These are phyloP conservation scores for Vicia villosa DNA, from an alignment of 306 rosid genomes.

Conservation along the genomic window DNA sequence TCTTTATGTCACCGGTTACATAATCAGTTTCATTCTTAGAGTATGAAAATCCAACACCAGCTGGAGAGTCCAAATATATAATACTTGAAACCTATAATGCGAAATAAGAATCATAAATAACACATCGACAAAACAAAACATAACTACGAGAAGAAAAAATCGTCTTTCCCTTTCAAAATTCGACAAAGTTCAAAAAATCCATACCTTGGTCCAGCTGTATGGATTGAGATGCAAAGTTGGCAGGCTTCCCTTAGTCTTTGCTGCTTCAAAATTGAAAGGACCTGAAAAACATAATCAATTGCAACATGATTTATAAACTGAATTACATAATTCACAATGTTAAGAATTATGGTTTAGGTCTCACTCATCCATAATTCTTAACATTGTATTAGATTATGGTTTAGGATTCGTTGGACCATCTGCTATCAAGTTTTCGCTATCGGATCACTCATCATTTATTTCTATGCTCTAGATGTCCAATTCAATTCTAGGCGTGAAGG, in stretches of 20 bases:
- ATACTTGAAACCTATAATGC: constrained; percentile 75
- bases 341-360: too few species aligned
- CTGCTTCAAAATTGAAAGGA: constrained; percentile 80
- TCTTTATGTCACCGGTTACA: constrained; percentile 71
- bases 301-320: background rate
- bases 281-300: constrained; percentile 56
- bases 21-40: constrained; percentile 70
- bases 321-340: background rate
- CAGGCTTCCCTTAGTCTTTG: constrained; percentile 54
- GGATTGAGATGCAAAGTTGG: constrained; percentile 81
- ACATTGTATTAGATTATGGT: too few species aligned
- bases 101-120: constrained; percentile 34
- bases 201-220: constrained; percentile 91
- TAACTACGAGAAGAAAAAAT: constrained; percentile 9
- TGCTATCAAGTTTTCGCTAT: too few species aligned
- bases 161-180: constrained; percentile 1
- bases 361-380: too few species aligned
- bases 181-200: constrained; percentile 1
- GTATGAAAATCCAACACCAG: constrained; percentile 92
- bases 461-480: too few species aligned
- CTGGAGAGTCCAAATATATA: constrained; percentile 94
- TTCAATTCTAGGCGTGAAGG: too few species aligned
- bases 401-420: too few species aligned
- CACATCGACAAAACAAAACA: background rate
- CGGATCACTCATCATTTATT: too few species aligned